Percentiles rank a stretch among this genome's conserved stretches.
phyloP scores from a whole-genome alignment of 2,329 filamentous ascomycete genomes.

The Phyllosticta capitalensis region DNA sequence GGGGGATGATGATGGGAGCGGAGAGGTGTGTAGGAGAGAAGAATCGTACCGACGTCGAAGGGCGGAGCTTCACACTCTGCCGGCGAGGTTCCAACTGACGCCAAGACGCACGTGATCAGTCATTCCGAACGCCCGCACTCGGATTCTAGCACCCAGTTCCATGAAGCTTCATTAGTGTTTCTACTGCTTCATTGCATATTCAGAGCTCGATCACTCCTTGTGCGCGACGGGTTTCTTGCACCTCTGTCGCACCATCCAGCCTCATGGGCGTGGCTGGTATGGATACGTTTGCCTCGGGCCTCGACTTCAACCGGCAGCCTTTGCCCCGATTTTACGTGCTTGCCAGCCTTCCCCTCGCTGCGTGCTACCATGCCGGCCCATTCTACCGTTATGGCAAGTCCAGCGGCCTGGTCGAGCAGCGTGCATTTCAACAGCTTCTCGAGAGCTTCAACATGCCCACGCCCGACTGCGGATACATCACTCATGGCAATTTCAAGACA shows the following conservation, averaged over 20 bases:
- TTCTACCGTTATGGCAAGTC: background rate
- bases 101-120: background rate
- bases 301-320: background rate
- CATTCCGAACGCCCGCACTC: background rate
- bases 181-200: background rate
- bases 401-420: background rate
- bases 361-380: background rate
- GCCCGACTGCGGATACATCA: background rate
- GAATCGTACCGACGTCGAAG: background rate
- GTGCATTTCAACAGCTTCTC: background rate
- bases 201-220: background rate
- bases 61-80: background rate
- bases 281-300: background rate
- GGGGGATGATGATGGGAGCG: constrained; percentile 25
- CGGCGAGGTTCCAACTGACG: background rate
- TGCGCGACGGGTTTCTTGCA: background rate
- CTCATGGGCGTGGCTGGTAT: background rate
- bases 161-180: background rate
- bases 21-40: constrained; percentile 19
- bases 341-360: background rate
- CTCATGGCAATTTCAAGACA: background rate
- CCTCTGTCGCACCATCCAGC: background rate
- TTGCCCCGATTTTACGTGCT: background rate
- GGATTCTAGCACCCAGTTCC: background rate
- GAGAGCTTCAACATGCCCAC: background rate